Base-by-base conservation (phyloP, 192 early-diverging fungal genomes). In the Linnemannia hyalina region DNA sequence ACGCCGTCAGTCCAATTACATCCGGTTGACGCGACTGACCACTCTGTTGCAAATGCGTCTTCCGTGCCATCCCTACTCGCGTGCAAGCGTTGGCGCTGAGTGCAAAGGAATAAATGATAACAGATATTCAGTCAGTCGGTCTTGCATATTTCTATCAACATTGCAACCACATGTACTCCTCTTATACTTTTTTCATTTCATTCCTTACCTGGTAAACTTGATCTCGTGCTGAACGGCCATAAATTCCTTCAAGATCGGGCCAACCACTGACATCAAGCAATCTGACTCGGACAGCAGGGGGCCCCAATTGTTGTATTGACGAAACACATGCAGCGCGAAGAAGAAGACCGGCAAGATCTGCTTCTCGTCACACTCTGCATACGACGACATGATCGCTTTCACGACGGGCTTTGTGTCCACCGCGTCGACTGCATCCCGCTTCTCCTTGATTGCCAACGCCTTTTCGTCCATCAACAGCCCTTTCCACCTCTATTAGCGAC, bases 211-310 rank as follows among this genome's bases (percentile, higher is more conserved):
- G 4, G 81, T 65, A 46, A 82, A 82, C 70, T 73, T 82, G 70
- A 82, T 77, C 44, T 22, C 20, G 20, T 82, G 75, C 35, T 82
- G 81, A 1, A 82, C 4, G 26, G 10, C 70, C 81, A 82, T 82
- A 32, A 82, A 65, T 46, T 82, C 75, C 10, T 77, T 35, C 68
- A 82, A 23, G 74, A 82, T 65, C 44, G 81, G 80, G 23, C 80
- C 68, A 52, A 70, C 68, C 35, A 70, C 73, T 40, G 80, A 60
- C 65, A 76, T 76, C 69, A 76, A 36, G 35, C 80, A 76, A 47
- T 82, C 79, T 15, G 60, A 68, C 42, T 80, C 78, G 44, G 71
- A 80, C 5, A 26, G n/a, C 6, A 80, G 23, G 32, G 0, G 11
- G 15, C 55, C 29, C 73, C 79, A 80, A 23, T 26, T 32, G 60